Evolutionary conservation across 1,284 basidiomycete genomes (phyloP), one percentile per base, ranked within the genome.

Genomic region (Ustanciosporium gigantosporum): DNA sequence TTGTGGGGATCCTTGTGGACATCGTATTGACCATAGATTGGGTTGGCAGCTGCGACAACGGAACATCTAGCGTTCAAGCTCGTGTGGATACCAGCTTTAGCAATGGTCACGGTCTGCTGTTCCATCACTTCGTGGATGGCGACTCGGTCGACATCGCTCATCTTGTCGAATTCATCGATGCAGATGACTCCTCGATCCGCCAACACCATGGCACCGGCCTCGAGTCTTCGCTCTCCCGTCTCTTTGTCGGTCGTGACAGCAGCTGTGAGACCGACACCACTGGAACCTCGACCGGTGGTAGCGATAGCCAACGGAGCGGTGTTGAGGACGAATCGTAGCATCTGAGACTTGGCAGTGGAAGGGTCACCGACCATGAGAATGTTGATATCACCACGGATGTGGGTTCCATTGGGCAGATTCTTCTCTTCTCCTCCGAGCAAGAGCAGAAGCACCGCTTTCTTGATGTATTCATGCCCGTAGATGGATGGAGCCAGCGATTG

Each of bases 91-190:
- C 95, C 95, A 11, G 95, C 95, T 77, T 99, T 98, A 51, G 95
- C 95, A 66, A 99, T 99, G 1, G 95, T 97, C 42, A 99, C 93
- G 0, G 95, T 99, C 66, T 81, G 80, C 79, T 97, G 94, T 79
- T 98, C 94, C 95, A 99, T 99, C 73, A 97, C 95, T 86, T 99
- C 95, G 81, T 99, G 95, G 69, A 99, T 99, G 23, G 95, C 94
- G n/a, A 97, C 94, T 68, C 95, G 87, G 81, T 99, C 94, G 64
- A 96, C 84, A 71, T 98, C 95, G 24, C 90, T 92, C 94, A 99
- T 98, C 80, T 99, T 99, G 84, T 99, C 94, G 74, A 99, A 99
- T 80, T 99, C 94, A 80, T 99, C 95, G 71, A 99, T 98, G 80
- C 94, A 99, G 36, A 98, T 94, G 13, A 98, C 92, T 17, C 95